phyloP scores from a whole-genome alignment of 2,329 filamentous ascomycete genomes.

The Akanthomyces uredinophilus region DNA sequence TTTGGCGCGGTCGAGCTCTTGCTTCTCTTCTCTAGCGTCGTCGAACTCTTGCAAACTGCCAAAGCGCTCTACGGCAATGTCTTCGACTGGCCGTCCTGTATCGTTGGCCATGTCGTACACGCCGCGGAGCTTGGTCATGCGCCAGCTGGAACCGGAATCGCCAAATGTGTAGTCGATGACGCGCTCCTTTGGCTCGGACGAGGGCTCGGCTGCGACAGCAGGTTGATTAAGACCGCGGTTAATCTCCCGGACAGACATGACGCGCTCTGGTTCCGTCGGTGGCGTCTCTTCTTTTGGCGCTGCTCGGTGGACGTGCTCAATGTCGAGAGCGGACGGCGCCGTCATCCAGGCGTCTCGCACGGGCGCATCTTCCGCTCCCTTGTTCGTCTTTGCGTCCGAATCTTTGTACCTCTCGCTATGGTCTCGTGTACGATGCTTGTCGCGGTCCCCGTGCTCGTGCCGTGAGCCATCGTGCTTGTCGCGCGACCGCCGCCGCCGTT shows the following conservation, averaged over 20 bases:
- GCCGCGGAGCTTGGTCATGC: slow-evolving; percentile 88
- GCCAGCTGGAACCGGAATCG: slow-evolving; percentile 85
- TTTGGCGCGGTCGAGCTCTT: slow-evolving; percentile 77
- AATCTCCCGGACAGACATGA: slow-evolving; percentile 74
- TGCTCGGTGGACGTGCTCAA: slow-evolving; percentile 72
- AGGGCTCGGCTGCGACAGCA: neutral
- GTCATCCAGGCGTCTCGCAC: slow-evolving; percentile 91
- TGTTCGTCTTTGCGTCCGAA: slow-evolving; percentile 46
- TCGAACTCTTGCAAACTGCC: slow-evolving; percentile 82
- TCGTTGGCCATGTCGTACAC: slow-evolving; percentile 79
- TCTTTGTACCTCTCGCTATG: slow-evolving; percentile 33
- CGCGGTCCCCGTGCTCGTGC: slow-evolving; percentile 39
- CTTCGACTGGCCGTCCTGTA: slow-evolving; percentile 66
- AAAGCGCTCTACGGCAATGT: slow-evolving; percentile 76
- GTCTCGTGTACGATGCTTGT: slow-evolving; percentile 22
- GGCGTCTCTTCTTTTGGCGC: slow-evolving; percentile 50
- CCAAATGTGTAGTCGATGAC: slow-evolving; percentile 77
- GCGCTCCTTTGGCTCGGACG: slow-evolving; percentile 43
- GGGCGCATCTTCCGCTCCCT: neutral
- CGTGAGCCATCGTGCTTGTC: slow-evolving; percentile 59
- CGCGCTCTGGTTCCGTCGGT: slow-evolving; percentile 56
- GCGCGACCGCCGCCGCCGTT: slow-evolving; percentile 29
- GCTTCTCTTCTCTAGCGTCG: slow-evolving; percentile 85
- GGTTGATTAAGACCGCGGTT: slow-evolving; percentile 58
- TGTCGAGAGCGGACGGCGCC: slow-evolving; percentile 70